Evolutionary conservation across 2,329 filamentous ascomycete genomes (phyloP).

Genomic region (Cercospora sp.): DNA sequence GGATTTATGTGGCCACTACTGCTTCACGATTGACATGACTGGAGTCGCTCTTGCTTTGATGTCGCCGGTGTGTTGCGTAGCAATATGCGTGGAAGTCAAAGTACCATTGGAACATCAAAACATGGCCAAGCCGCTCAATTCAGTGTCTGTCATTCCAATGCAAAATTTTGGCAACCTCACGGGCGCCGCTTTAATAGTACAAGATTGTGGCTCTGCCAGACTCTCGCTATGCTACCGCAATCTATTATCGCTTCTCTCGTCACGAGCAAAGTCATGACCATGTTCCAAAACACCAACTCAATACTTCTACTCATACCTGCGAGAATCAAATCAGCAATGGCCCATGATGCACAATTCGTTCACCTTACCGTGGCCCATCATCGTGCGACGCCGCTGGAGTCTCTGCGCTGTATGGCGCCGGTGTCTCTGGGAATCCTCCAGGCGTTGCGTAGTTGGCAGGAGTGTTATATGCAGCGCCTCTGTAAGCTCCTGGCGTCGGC

Average conservation of each 20-base stretch:
- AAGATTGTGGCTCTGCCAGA: not conserved
- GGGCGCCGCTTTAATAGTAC: not conserved
- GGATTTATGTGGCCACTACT: not conserved
- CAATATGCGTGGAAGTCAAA: not conserved
- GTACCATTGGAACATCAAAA: not conserved
- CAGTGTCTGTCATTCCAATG: not conserved
- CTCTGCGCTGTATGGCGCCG: slow-evolving; percentile 36
- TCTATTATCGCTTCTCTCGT: not conserved
- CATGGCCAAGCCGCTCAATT: not conserved
- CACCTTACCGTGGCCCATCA: slow-evolving; percentile 19
- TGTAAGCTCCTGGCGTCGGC: slow-evolving; percentile 44
- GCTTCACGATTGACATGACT: not conserved
- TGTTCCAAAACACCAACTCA: not conserved
- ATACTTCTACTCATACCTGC: slow-evolving; percentile 8
- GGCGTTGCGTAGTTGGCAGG: slow-evolving; percentile 35
- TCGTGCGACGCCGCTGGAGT: slow-evolving; percentile 17
- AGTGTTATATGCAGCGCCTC: slow-evolving; percentile 42
- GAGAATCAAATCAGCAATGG: not conserved
- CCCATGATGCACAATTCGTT: not conserved
- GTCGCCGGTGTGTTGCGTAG: not conserved
- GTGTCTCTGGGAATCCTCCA: slow-evolving; percentile 57
- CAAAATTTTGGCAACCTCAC: not conserved
- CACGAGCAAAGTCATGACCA: not conserved
- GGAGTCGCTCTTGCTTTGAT: not conserved
- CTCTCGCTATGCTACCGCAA: slow-evolving; percentile 9